A percentile compares a stretch with the other conserved stretches of the same genome.
Conservation (phyloP, 2,329 filamentous ascomycete species). For the Amauroascus niger region DNA sequence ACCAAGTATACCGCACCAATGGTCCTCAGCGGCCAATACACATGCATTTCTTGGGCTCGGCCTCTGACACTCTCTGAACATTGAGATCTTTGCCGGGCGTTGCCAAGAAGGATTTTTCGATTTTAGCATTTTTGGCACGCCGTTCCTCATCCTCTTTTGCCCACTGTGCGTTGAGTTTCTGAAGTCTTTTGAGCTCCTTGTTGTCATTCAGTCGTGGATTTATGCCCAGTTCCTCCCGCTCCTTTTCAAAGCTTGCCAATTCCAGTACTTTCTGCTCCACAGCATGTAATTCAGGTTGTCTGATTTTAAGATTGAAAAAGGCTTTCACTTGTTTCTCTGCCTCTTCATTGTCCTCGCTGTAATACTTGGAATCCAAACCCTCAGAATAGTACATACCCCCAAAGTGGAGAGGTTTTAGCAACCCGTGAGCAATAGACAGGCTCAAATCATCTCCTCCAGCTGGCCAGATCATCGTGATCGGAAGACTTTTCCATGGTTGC, state of each 20-base stretch:
- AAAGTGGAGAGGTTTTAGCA: background rate
- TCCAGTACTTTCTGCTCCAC: conserved; percentile 1
- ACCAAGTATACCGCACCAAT: no score
- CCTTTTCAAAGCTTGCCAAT: background rate
- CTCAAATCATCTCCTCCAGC: background rate
- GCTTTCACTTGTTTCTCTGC: background rate
- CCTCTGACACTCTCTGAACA: no score
- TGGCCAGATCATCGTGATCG: background rate
- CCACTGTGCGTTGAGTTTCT: no score
- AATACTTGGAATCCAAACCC: background rate
- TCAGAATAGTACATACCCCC: background rate
- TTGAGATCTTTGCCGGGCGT: no score
- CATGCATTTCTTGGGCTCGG: no score
- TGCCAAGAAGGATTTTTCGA: no score
- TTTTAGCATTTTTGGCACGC: no score
- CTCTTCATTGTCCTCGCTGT: background rate
- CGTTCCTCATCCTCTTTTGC: no score
- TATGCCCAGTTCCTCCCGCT: background rate
- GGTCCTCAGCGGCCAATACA: no score
- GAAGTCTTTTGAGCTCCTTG: no score
- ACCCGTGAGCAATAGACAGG: background rate
- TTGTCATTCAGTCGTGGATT: background rate
- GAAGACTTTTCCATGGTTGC: background rate
- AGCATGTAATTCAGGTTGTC: background rate
- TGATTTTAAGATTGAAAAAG: background rate